Percentiles rank a stretch among this genome's conserved stretches.
phyloP scores from a whole-genome alignment of 2,329 filamentous ascomycete species.

The Xylariaceae sp. region DNA sequence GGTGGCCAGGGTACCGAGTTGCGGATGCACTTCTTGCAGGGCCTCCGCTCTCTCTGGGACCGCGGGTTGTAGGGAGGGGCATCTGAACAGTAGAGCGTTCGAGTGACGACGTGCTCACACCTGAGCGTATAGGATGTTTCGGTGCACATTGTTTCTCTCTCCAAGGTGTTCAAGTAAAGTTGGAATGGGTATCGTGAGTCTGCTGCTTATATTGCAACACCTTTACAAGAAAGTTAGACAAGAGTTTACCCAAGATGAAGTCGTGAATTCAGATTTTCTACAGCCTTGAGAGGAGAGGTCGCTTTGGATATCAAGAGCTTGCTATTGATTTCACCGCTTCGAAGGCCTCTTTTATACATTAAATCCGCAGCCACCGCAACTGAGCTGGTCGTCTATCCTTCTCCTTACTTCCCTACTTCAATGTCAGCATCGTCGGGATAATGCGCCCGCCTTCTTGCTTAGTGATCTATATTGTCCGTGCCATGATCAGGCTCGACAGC shows the following conservation, averaged over 20 bases:
- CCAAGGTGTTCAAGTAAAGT: background rate
- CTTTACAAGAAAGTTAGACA: background rate
- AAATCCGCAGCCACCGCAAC: background rate
- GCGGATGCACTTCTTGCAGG: constrained; percentile 52
- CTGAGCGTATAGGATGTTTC: constrained; percentile 57
- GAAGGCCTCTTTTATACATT: constrained; percentile 3
- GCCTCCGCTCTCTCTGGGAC: constrained; percentile 41
- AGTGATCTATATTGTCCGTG: constrained; percentile 2
- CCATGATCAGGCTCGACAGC: constrained; percentile 19
- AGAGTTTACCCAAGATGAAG: background rate
- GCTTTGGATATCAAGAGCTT: background rate
- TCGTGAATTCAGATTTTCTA: background rate
- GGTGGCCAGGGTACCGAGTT: constrained; percentile 56
- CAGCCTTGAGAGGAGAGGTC: background rate
- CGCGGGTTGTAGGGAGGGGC: constrained; percentile 42
- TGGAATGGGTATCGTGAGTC: background rate
- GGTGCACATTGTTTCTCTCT: constrained; percentile 52
- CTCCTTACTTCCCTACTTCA: background rate
- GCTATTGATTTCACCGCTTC: background rate
- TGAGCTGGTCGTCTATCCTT: background rate
- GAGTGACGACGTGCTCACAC: constrained; percentile 58
- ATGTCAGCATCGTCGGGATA: background rate
- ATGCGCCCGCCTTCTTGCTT: constrained; percentile 10
- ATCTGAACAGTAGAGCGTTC: constrained; percentile 53
- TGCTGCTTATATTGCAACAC: background rate